Conservation (phyloP, 1,139 yeast species). For the Magnusiomyces fungicola region DNA sequence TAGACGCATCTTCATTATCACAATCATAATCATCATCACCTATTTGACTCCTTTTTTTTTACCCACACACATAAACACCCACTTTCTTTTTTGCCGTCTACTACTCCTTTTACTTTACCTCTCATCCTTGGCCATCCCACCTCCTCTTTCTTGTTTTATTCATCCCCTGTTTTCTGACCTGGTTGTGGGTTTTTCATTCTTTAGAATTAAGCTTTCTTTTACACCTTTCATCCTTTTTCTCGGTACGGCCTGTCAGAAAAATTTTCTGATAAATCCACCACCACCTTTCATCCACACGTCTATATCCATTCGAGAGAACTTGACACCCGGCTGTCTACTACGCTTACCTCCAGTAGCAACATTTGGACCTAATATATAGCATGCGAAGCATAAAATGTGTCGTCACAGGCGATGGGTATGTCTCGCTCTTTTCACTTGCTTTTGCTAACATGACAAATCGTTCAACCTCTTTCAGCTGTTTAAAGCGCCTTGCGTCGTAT, state of each 20-base stretch:
- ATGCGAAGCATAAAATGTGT: slow-evolving; percentile 94
- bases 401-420: slow-evolving; percentile 85
- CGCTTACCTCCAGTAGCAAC: too few species aligned
- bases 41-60: not conserved
- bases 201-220: not conserved
- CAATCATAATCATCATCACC: not conserved
- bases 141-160: not conserved
- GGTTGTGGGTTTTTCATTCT: not conserved
- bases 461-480: too few species aligned
- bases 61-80: not conserved
- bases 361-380: too few species aligned
- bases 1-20: too few species aligned
- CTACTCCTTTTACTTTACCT: not conserved
- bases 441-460: too few species aligned
- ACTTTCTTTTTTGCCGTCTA: not conserved
- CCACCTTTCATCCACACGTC: too few species aligned
- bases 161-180: not conserved
- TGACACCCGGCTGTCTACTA: too few species aligned
- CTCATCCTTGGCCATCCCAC: not conserved
- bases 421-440: slow-evolving; percentile 12
- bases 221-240: not conserved
- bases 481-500: too few species aligned
- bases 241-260: not conserved
- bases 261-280: too few species aligned
- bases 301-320: too few species aligned